Base-by-base conservation (phyloP, 495 filamentous ascomycete species). In the Penicillium ochrochloron region DNA sequence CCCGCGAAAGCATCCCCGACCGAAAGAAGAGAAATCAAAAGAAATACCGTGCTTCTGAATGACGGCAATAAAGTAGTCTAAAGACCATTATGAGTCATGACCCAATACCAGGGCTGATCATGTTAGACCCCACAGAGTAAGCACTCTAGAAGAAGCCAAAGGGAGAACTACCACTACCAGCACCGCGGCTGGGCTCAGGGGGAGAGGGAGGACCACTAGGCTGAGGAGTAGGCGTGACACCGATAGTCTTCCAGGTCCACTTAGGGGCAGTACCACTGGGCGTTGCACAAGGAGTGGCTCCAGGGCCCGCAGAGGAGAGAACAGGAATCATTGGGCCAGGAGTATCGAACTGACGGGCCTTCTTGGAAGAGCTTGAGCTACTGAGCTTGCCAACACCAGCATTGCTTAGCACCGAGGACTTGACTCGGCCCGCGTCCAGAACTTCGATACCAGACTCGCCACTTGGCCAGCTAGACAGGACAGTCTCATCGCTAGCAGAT, bases 361-460 rank as follows among this genome's bases (percentile, higher is more conserved):
- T 56, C 25, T 51, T 63, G 10, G 58, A 52, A 54, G 62, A 60
- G 57, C 59, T 62, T n/a, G 57, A 57, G 25, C 52, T 33, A 50
- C 63, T 65, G 41, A 75, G 57, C 65, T 76, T 76, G 10, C 74
- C 72, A 12, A 74, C 48, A 62, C 74, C 74, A 8, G 74, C 74
- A 33, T 74, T 71, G 14, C 65, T 59, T 17, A 69, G 60, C 54
- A 76, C 74, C 11, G 66, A 71, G 6, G 72, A 63, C 34, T 59
- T 35, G 17, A 76, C 74, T 23, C 68, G 54, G 35, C 66, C 70
- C 2, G 64, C 65, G 9, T 64, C 58, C 52, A 62, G 48, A 31
- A 74, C 65, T 29, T 58, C 61, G 44, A 71, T 31, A 15, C 65
- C 53, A 15, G 61, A 55, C 50, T 74, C 72, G 19, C 66, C 67